Percentiles rank a stretch among this genome's conserved stretches.
Conservation (phyloP, 257 asterid genomes). For the Hygrophila difformis region DNA sequence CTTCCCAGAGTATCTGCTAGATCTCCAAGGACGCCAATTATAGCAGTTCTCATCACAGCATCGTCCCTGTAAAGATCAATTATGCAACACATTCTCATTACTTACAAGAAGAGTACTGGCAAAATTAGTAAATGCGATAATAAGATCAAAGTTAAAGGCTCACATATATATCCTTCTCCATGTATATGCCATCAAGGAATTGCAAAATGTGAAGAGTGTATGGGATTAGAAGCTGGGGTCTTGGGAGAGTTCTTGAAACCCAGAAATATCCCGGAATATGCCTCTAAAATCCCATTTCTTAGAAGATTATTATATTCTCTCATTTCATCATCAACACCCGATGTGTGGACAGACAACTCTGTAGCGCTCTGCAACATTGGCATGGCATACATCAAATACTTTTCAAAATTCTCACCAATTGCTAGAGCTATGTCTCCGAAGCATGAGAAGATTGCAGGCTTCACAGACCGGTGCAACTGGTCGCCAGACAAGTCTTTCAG, state of each 20-base stretch:
- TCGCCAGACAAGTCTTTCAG: conserved; percentile 69
- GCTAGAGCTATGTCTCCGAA: conserved; percentile 79
- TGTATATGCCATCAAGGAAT: conserved; percentile 60
- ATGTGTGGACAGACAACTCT: conserved; percentile 56
- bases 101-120: neutral
- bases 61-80: conserved; percentile 69
- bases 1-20: conserved; percentile 90
- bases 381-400: conserved; percentile 71
- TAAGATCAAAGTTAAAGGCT: too few relatives aligned
- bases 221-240: conserved; percentile 56
- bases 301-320: conserved; percentile 55
- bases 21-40: conserved; percentile 90
- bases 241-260: conserved; percentile 74
- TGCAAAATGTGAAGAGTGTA: conserved; percentile 65
- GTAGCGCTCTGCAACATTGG: conserved; percentile 87
- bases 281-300: conserved; percentile 66
- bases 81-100: neutral
- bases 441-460: conserved; percentile 77
- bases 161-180: conserved; percentile 70
- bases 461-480: conserved; percentile 70
- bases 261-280: conserved; percentile 71
- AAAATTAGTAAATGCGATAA: neutral
- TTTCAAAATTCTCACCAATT: conserved; percentile 63
- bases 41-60: conserved; percentile 85
- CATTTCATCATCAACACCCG: conserved; percentile 66